phyloP scores from a whole-genome alignment of 2,329 filamentous ascomycete genomes.

The Dissoconium aciculare region DNA sequence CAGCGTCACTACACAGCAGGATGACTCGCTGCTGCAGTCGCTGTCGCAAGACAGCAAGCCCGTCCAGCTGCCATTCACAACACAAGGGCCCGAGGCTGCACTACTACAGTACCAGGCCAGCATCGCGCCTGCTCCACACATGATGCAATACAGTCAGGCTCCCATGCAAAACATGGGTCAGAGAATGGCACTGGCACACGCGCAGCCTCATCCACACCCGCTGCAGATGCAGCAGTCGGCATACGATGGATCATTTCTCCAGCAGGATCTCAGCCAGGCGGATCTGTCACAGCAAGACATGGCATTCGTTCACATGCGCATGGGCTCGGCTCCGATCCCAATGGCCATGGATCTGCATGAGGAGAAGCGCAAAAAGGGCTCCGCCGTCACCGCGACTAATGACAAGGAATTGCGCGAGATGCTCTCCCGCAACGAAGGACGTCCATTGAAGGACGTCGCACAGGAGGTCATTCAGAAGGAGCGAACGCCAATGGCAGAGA shows the following conservation, averaged over 20 bases:
- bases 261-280: neutral
- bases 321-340: constrained; percentile 17
- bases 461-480: constrained; percentile 65
- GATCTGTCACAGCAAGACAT: constrained; percentile 13
- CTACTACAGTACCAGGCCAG: constrained; percentile 19
- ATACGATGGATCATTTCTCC: constrained; percentile 16
- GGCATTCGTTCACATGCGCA: constrained; percentile 14
- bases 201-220: constrained; percentile 13
- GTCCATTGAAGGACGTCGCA: constrained; percentile 56
- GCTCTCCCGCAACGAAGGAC: constrained; percentile 52
- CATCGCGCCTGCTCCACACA: constrained; percentile 10
- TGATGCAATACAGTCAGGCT: constrained; percentile 11
- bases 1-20: constrained; percentile 20
- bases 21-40: constrained; percentile 11
- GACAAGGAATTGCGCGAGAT: constrained; percentile 67
- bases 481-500: constrained; percentile 64
- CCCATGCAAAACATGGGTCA: constrained; percentile 6
- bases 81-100: constrained; percentile 18
- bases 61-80: constrained; percentile 10
- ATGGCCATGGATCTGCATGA: constrained; percentile 22
- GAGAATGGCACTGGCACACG: constrained; percentile 5
- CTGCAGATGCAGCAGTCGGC: constrained; percentile 13
- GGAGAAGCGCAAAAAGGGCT: constrained; percentile 38
- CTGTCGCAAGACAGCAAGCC: constrained; percentile 14
- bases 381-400: constrained; percentile 60